Percentiles rank a stretch among this genome's conserved stretches.
phyloP scores from a whole-genome alignment of 1,139 yeast genomes.

The Pichia sp. region DNA sequence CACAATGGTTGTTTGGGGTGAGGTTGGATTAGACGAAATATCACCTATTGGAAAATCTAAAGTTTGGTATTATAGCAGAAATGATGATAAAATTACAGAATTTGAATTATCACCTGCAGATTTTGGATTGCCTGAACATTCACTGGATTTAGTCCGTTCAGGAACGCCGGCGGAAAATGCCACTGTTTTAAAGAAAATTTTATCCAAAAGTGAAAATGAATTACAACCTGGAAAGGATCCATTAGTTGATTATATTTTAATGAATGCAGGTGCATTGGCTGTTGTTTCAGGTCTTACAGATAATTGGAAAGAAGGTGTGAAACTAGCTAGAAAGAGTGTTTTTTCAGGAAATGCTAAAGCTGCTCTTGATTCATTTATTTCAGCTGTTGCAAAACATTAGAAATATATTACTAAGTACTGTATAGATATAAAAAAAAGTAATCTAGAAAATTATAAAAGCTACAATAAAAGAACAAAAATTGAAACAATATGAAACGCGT shows the following conservation, averaged over 20 bases:
- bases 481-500: slow-evolving; percentile 5
- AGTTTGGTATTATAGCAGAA: slow-evolving; percentile 66
- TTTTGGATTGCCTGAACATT: slow-evolving; percentile 75
- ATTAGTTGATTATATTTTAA: slow-evolving; percentile 73
- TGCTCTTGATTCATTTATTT: slow-evolving; percentile 53
- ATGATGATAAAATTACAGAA: slow-evolving; percentile 34
- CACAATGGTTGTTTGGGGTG: slow-evolving; percentile 89
- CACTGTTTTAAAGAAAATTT: slow-evolving; percentile 41
- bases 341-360: slow-evolving; percentile 55
- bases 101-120: slow-evolving; percentile 53
- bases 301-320: slow-evolving; percentile 73
- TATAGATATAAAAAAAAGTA: background rate
- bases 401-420: background rate
- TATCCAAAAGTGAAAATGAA: slow-evolving; percentile 31
- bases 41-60: slow-evolving; percentile 80
- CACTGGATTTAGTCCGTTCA: slow-evolving; percentile 59
- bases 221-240: slow-evolving; percentile 43
- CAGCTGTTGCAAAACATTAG: slow-evolving; percentile 31
- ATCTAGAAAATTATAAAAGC: too few species aligned
- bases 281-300: slow-evolving; percentile 64
- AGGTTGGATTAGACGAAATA: slow-evolving; percentile 84
- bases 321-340: slow-evolving; percentile 63
- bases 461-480: background rate
- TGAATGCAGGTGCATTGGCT: slow-evolving; percentile 84
- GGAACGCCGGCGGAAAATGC: slow-evolving; percentile 91